Evolutionary conservation across 2,329 filamentous ascomycete genomes (phyloP).

Genomic region (Pyricularia pennisetigena): DNA sequence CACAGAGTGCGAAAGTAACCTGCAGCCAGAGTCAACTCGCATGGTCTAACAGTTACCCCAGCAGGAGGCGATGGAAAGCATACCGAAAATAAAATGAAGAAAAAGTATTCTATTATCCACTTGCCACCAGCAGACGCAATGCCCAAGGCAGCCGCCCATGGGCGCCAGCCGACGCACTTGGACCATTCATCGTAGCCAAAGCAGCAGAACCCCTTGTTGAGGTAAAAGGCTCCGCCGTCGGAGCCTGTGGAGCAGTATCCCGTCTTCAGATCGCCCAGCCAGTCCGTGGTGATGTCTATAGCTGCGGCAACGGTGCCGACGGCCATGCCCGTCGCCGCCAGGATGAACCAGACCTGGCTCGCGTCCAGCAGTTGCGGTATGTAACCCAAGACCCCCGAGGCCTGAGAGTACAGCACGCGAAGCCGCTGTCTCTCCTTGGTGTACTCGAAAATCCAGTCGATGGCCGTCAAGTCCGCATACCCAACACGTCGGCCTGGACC

Average conservation of each 20-base stretch:
- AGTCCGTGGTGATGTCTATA: slow-evolving; percentile 86
- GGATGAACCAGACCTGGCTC: slow-evolving; percentile 84
- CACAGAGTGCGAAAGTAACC: slow-evolving; percentile 68
- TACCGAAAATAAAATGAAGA: slow-evolving; percentile 80
- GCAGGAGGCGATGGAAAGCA: slow-evolving; percentile 14
- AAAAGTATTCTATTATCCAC: slow-evolving; percentile 79
- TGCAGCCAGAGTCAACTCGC: slow-evolving; percentile 20
- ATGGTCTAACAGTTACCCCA: background rate
- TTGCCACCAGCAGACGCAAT: slow-evolving; percentile 55
- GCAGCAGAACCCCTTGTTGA: slow-evolving; percentile 89
- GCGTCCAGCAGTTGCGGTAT: slow-evolving; percentile 66
- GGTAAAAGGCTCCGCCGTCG: slow-evolving; percentile 79
- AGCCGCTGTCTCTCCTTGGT: slow-evolving; percentile 88
- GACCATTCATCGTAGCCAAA: slow-evolving; percentile 78
- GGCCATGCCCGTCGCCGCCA: slow-evolving; percentile 75
- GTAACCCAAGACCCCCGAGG: slow-evolving; percentile 63
- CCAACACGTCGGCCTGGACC: slow-evolving; percentile 82
- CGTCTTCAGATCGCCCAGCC: slow-evolving; percentile 85
- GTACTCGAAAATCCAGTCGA: slow-evolving; percentile 99
- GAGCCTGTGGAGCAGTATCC: slow-evolving; percentile 72
- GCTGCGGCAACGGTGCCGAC: slow-evolving; percentile 77
- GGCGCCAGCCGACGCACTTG: slow-evolving; percentile 78
- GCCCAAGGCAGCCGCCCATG: slow-evolving; percentile 70
- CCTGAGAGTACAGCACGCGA: slow-evolving; percentile 61
- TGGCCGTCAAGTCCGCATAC: slow-evolving; percentile 93